phyloP scores from a whole-genome alignment of 2,329 filamentous ascomycete genomes.

The Cercospora nicotianae region DNA sequence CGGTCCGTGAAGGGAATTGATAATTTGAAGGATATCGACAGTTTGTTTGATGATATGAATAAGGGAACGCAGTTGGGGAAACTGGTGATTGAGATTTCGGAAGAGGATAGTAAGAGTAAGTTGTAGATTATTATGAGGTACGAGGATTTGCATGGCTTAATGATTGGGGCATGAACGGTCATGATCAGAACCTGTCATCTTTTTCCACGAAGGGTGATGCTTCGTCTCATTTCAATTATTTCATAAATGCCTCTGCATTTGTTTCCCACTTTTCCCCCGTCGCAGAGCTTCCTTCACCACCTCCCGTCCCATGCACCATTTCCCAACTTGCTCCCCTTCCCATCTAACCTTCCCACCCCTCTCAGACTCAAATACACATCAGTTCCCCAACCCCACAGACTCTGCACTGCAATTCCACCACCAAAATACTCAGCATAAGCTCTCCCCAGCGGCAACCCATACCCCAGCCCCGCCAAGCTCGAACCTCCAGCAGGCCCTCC shows the following conservation, averaged over 20 bases:
- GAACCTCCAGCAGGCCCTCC: conserved; percentile 71
- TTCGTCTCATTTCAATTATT: too few species aligned
- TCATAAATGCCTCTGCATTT: too few species aligned
- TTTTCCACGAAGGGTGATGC: too few species aligned
- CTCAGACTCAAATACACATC: conserved; percentile 65
- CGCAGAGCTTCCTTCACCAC: too few species aligned
- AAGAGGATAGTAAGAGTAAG: conserved; percentile 34
- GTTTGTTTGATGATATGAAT: conserved; percentile 85
- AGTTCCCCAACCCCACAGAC: conserved; percentile 86
- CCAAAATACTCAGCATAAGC: conserved; percentile 99
- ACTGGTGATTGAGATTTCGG: conserved; percentile 71
- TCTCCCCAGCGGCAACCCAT: conserved; percentile 83
- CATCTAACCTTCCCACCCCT: conserved; percentile 54
- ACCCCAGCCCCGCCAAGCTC: conserved; percentile 83
- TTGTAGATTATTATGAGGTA: too few species aligned
- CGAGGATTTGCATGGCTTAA: too few species aligned
- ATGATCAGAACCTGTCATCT: too few species aligned
- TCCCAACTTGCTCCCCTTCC: background rate
- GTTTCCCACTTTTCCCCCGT: too few species aligned
- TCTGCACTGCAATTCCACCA: conserved; percentile 92
- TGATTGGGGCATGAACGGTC: too few species aligned
- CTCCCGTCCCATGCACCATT: too few species aligned
- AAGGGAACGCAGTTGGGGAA: conserved; percentile 87
- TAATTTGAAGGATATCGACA: conserved; percentile 75
- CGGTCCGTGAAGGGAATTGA: conserved; percentile 67